These are phyloP conservation scores for Neurospora sp. DNA, from an alignment of 495 filamentous ascomycete species.

Conservation along the genomic window DNA sequence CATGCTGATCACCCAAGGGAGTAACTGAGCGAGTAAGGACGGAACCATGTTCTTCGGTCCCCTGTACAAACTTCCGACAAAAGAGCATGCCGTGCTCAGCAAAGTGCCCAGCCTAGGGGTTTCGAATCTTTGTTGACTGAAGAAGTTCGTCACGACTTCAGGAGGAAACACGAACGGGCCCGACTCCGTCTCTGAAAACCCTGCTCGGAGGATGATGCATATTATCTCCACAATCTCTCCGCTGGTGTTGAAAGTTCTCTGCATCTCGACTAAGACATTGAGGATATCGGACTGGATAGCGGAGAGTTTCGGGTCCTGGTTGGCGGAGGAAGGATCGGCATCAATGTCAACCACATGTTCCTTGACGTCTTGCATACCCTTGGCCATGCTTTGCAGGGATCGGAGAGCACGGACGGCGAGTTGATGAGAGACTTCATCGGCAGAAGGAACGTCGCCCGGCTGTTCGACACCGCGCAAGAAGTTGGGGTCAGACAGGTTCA, in stretches of 20 bases:
- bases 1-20: constrained; percentile 55
- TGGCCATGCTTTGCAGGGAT: constrained; percentile 68
- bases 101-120: constrained; percentile 64
- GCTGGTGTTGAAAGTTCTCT: constrained; percentile 47
- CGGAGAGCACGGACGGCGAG: constrained; percentile 56
- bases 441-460: constrained; percentile 8
- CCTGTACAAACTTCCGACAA: constrained; percentile 55
- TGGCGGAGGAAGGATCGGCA: constrained; percentile 14
- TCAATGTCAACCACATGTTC: constrained; percentile 62
- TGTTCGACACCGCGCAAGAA: constrained; percentile 19
- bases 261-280: constrained; percentile 36
- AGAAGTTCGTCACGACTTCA: constrained; percentile 57
- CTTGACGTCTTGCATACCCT: constrained; percentile 62
- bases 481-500: constrained; percentile 27
- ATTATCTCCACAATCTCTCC: constrained; percentile 64
- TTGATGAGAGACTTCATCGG: constrained; percentile 36
- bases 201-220: constrained; percentile 65
- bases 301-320: constrained; percentile 3
- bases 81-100: constrained; percentile 67
- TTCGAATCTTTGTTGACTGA: constrained; percentile 49
- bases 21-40: constrained; percentile 42
- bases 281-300: constrained; percentile 41
- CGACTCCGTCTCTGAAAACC: constrained; percentile 67
- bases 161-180: constrained; percentile 72
- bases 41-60: constrained; percentile 28